Conservation (phyloP, 1,284 basidiomycete species). For the Lignosus rhinocerotis region DNA sequence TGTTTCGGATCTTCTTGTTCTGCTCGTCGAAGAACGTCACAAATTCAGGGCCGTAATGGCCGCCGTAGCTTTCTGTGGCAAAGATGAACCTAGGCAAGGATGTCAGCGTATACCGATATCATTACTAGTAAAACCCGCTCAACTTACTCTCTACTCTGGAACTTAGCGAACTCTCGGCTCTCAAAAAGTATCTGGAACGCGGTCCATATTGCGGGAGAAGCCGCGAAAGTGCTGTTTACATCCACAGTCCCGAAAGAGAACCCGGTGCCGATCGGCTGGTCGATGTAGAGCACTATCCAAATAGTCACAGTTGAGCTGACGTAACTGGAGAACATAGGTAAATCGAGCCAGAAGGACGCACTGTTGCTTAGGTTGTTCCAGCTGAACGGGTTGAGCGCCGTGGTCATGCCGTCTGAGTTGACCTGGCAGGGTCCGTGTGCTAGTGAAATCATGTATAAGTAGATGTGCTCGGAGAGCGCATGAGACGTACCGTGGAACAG, state of each 20-base stretch:
- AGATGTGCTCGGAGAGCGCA: background rate
- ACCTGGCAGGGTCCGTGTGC: constrained; percentile 66
- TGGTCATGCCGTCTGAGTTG: constrained; percentile 51
- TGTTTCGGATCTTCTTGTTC: constrained; percentile 53
- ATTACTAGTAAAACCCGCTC: background rate
- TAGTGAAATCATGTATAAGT: constrained; percentile 22
- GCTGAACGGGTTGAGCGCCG: constrained; percentile 55
- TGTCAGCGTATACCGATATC: background rate
- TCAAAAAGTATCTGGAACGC: constrained; percentile 71
- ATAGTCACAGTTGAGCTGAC: background rate
- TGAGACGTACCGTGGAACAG: constrained; percentile 54
- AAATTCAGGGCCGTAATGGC: constrained; percentile 67
- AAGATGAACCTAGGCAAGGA: constrained; percentile 52
- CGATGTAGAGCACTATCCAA: constrained; percentile 68
- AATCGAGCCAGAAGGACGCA: constrained; percentile 25
- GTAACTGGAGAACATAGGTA: background rate
- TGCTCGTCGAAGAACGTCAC: constrained; percentile 68
- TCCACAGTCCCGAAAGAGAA: constrained; percentile 62
- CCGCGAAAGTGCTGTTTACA: constrained; percentile 54
- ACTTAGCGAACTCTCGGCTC: constrained; percentile 58
- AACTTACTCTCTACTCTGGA: constrained; percentile 54
- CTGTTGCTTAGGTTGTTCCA: constrained; percentile 75
- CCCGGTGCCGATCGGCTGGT: constrained; percentile 73
- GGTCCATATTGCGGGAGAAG: constrained; percentile 57
- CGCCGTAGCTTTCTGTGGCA: constrained; percentile 67